A percentile compares a stretch with the other conserved stretches of the same genome.
Conservation (phyloP, 495 filamentous ascomycete genomes). For the Penicillium flavigenum region DNA sequence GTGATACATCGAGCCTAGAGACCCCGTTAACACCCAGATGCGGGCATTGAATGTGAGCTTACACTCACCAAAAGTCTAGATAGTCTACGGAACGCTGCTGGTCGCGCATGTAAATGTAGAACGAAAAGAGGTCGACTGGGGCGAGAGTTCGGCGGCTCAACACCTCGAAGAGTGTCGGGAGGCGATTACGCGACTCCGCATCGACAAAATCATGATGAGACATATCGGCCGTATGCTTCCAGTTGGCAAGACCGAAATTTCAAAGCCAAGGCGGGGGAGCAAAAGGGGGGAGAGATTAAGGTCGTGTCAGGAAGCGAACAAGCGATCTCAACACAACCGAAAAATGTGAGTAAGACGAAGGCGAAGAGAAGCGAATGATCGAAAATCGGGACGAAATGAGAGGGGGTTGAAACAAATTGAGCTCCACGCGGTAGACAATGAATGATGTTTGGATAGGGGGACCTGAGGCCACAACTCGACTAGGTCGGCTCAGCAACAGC, state of each 20-base stretch:
- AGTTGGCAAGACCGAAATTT: slow-evolving; percentile 18
- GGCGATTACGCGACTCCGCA: slow-evolving; percentile 65
- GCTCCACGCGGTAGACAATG: slow-evolving; percentile 18
- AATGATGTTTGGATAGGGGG: neutral
- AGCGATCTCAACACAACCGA: slow-evolving; percentile 9
- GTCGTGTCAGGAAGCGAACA: slow-evolving; percentile 15
- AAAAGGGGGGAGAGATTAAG: slow-evolving; percentile 23
- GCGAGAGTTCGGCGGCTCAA: slow-evolving; percentile 85
- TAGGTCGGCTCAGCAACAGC: slow-evolving; percentile 15
- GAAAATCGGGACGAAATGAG: slow-evolving; percentile 11
- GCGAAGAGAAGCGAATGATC: slow-evolving; percentile 11
- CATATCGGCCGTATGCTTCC: slow-evolving; percentile 29
- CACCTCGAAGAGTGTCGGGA: slow-evolving; percentile 94
- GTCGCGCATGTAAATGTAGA: slow-evolving; percentile 99
- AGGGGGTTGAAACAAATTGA: slow-evolving; percentile 15
- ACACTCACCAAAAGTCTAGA: slow-evolving; percentile 88
- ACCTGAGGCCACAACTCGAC: slow-evolving; percentile 10
- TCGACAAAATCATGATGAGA: slow-evolving; percentile 35
- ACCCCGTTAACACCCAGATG: slow-evolving; percentile 9
- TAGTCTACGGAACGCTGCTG: slow-evolving; percentile 97
- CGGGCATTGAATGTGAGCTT: neutral
- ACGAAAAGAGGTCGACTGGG: slow-evolving; percentile 94
- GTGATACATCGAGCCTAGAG: slow-evolving; percentile 95
- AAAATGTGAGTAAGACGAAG: slow-evolving; percentile 5
- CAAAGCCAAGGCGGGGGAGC: slow-evolving; percentile 18